phyloP scores from a whole-genome alignment of 768 basidiomycete genomes.

The Leccinum arenicola region DNA sequence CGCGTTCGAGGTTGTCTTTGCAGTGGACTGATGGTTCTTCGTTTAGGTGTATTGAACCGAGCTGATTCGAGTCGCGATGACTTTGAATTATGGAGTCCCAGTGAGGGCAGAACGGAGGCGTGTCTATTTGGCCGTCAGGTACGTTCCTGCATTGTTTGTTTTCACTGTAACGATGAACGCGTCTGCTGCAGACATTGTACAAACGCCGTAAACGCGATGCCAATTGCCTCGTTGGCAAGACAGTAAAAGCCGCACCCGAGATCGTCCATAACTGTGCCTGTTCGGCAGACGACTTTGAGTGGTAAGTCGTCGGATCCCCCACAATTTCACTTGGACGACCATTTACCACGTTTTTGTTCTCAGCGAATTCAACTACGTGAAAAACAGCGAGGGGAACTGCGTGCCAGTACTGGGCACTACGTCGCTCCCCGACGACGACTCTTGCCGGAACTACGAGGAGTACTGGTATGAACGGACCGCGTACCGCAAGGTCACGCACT shows the following conservation, averaged over 20 bases:
- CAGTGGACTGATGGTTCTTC: constrained; percentile 1
- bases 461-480: constrained; percentile 94
- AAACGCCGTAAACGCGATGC: constrained; percentile 79
- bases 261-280: constrained; percentile 76
- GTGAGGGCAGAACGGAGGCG: constrained; percentile 78
- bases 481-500: constrained; percentile 89
- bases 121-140: constrained; percentile 95
- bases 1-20: not conserved
- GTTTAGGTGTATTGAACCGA: constrained; percentile 60
- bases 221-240: constrained; percentile 82
- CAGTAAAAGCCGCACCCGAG: constrained; percentile 47
- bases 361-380: constrained; percentile 92
- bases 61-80: constrained; percentile 83
- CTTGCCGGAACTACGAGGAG: constrained; percentile 59
- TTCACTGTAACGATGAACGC: constrained; percentile 1
- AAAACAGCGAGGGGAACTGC: constrained; percentile 67
- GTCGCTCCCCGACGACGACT: constrained; percentile 59
- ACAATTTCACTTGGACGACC: not conserved
- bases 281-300: constrained; percentile 81
- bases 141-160: constrained; percentile 4
- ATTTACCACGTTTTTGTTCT: not conserved
- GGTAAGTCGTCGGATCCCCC: constrained; percentile 53
- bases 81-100: constrained; percentile 97
- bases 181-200: constrained; percentile 67
- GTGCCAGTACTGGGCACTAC: constrained; percentile 69